Conservation (phyloP, 768 basidiomycete species). For the Scleroderma citrinum region DNA sequence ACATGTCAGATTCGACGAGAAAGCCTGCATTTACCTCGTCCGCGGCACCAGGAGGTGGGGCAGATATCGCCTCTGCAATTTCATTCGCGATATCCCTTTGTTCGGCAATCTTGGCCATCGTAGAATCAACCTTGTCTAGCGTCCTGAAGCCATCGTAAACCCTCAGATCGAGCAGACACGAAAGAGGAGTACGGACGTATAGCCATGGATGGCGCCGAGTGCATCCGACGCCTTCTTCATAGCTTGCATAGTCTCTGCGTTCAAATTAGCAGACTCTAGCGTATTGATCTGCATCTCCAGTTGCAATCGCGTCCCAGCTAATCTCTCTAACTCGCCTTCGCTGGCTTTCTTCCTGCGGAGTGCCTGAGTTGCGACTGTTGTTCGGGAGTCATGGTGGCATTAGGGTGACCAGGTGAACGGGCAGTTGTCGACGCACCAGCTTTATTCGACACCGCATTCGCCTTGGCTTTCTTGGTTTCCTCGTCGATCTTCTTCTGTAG, state of each 20-base stretch:
- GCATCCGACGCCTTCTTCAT: constrained; percentile 96
- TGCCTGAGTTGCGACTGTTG: constrained; percentile 78
- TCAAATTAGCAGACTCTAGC: constrained; percentile 94
- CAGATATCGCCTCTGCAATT: constrained; percentile 83
- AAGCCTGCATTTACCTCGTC: constrained; percentile 59
- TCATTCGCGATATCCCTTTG: constrained; percentile 92
- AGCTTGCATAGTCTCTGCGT: constrained; percentile 93
- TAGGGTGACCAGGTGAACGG: background rate
- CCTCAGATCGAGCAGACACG: background rate
- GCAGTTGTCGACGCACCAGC: constrained; percentile 55
- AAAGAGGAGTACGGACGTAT: constrained; percentile 56
- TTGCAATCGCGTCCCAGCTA: constrained; percentile 82
- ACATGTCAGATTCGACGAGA: background rate
- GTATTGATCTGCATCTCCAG: constrained; percentile 97
- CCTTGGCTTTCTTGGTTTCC: constrained; percentile 84
- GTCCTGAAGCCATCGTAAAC: constrained; percentile 41
- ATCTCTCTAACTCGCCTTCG: constrained; percentile 80
- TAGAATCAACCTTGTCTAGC: constrained; percentile 83
- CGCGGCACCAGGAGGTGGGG: constrained; percentile 49
- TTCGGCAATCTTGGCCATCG: constrained; percentile 83
- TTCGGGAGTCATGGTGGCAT: constrained; percentile 6
- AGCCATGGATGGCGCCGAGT: constrained; percentile 83
- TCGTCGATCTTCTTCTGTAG: constrained; percentile 96
- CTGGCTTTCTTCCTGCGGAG: constrained; percentile 89
- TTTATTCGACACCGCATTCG: constrained; percentile 93